Evolutionary conservation across 1,139 yeast genomes (phyloP), one percentile per base, ranked within the genome.

Genomic region (Groenewaldozyma auringiensis): DNA sequence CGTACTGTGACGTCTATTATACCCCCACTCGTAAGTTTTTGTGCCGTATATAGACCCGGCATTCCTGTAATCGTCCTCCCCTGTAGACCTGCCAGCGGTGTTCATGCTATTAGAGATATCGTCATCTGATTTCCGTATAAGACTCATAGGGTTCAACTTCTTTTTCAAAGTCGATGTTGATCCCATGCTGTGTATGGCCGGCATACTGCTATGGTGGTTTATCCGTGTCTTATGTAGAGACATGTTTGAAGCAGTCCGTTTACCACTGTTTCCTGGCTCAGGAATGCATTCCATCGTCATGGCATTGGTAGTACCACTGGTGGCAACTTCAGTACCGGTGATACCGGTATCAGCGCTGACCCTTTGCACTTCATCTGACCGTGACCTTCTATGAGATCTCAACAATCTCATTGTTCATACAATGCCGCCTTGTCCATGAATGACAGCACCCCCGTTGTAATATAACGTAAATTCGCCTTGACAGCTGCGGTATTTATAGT

Each of bases 21-120:
- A 47, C 17, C 64, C 62, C 67, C 67, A 63, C 39, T 62, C 64
- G 33, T 63, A 64, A 16, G 59, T 58, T 31, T 65, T 47, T 16
- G 66, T 63, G 34, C 67, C 67, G 43, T 55, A 57, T 29, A 63
- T 63, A 22, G 57, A 53, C 11, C 66, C 67, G 4, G 65, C 66
- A 20, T 55, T 61, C 42, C 45, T 48, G 42, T 55, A 56, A 8
- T 49, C 55, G 29, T 54, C 54, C 13, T 32, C 18, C 18, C 6
- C 18, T 6, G 14, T 9, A 6, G 13, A 14, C 8, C 36, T 9
- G 6, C 8, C 8, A 8, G 20, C 4, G 8, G 4, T 21, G 16
- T 35, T 21, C 18, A 33, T 9, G 13, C 17, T 11, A 6, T 17
- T 33, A n/a, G 36, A 32, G 21, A 35, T 14, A n/a, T 35, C 38